phyloP scores from a whole-genome alignment of 2,329 filamentous ascomycete species.

The Sclerotinia sclerotiorum region DNA sequence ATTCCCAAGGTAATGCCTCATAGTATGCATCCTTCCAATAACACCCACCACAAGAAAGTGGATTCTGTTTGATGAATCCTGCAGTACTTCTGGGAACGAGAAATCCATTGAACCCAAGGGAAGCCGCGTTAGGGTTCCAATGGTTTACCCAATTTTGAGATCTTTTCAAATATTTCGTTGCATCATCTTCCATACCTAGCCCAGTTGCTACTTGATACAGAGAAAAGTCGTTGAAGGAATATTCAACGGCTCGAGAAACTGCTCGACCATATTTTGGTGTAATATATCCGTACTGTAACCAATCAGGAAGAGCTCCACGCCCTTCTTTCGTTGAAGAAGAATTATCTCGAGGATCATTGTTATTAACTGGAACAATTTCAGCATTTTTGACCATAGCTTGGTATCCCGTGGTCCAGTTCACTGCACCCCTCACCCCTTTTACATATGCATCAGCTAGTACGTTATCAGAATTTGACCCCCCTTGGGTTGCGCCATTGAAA shows the following conservation, averaged over 20 bases:
- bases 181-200: constrained; percentile 58
- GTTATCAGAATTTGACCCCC: constrained; percentile 69
- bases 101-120: constrained; percentile 63
- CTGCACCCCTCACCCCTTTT: constrained; percentile 59
- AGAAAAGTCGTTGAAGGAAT: constrained; percentile 67
- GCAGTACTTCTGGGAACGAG: constrained; percentile 57
- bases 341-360: constrained; percentile 51
- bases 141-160: constrained; percentile 72
- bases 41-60: constrained; percentile 51
- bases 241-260: constrained; percentile 66
- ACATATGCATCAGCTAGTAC: constrained; percentile 71
- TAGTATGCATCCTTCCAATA: constrained; percentile 56
- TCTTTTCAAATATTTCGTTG: constrained; percentile 59
- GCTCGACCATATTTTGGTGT: constrained; percentile 61
- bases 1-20: constrained; percentile 53
- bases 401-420: constrained; percentile 64
- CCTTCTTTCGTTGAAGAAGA: constrained; percentile 67
- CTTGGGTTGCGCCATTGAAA: constrained; percentile 67
- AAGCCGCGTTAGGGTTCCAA: constrained; percentile 60
- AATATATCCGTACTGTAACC: constrained; percentile 64
- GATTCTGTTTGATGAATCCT: constrained; percentile 50
- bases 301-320: constrained; percentile 67
- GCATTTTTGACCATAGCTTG: constrained; percentile 65
- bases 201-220: constrained; percentile 64
- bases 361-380: constrained; percentile 59